Evolutionary conservation across 208 protist species (phyloP).

Genomic region (Crithidia fasciculata): DNA sequence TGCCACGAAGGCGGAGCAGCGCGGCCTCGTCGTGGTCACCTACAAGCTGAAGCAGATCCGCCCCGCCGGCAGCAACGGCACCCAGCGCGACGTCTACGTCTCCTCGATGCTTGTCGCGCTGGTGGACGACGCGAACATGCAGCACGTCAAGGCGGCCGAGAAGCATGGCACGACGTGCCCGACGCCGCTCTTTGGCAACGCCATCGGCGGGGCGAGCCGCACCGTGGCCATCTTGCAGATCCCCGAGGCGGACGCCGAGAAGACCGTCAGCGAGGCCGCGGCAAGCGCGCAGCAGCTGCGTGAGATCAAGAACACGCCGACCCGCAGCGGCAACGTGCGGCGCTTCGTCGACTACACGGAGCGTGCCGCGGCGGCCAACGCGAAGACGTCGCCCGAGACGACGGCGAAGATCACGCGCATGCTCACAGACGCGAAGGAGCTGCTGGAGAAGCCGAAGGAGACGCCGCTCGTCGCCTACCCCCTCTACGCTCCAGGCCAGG

Average conservation of each 20-base stretch:
- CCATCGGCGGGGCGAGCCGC: constrained; percentile 59
- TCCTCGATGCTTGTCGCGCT: constrained; percentile 48
- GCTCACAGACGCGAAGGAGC: constrained; percentile 75
- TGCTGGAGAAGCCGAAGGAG: constrained; percentile 52
- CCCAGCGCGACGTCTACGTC: constrained; percentile 44
- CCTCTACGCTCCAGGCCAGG: not conserved
- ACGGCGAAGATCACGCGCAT: constrained; percentile 64
- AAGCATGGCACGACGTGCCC: constrained; percentile 29
- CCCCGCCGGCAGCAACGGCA: not conserved
- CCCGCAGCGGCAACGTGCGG: constrained; percentile 82
- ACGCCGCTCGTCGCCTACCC: constrained; percentile 28
- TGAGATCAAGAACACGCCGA: constrained; percentile 63
- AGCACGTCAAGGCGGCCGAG: constrained; percentile 31
- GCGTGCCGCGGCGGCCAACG: constrained; percentile 39
- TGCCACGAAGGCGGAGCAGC: constrained; percentile 23
- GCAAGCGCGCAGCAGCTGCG: constrained; percentile 33
- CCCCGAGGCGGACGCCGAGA: constrained; percentile 23
- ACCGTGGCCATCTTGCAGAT: constrained; percentile 55
- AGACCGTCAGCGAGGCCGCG: constrained; percentile 26
- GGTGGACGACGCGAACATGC: constrained; percentile 36
- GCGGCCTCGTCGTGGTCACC: constrained; percentile 37
- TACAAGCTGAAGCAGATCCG: constrained; percentile 57
- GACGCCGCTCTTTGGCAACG: constrained; percentile 52
- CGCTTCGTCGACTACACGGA: constrained; percentile 81
- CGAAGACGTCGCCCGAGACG: constrained; percentile 35